These are phyloP conservation scores for Camelina laxa DNA, from an alignment of 345 rosid species.

Conservation along the genomic window DNA sequence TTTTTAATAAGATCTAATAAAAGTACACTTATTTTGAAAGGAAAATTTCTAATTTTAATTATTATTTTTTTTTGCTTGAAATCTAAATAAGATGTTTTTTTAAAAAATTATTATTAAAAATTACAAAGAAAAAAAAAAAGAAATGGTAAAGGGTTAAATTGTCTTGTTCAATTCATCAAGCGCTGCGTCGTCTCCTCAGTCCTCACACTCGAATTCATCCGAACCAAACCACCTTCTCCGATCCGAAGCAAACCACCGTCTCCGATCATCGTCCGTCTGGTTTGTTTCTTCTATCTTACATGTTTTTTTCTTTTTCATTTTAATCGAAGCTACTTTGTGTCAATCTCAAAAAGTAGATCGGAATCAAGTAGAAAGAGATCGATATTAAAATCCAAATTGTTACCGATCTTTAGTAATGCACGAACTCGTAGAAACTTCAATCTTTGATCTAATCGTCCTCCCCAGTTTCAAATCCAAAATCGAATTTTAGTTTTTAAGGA, in stretches of 20 bases:
- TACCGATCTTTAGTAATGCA: neutral
- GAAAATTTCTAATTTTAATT: too few species aligned
- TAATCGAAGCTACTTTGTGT: constrained; percentile 1
- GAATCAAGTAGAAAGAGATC: neutral
- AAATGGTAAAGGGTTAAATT: neutral
- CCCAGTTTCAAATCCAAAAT: neutral
- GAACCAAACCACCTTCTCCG: constrained; percentile 6
- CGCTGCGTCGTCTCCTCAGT: neutral
- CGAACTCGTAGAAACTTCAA: neutral
- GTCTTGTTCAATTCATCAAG: neutral
- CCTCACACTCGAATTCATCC: neutral
- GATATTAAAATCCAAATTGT: neutral
- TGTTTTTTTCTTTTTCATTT: neutral
- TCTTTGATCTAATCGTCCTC: neutral
- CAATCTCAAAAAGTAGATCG: constrained; percentile 8
- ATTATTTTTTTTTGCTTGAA: neutral
- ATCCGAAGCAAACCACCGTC: constrained; percentile 11
- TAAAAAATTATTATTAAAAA: neutral
- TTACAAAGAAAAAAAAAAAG: neutral
- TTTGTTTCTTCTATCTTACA: neutral
- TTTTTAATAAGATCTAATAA: too few species aligned
- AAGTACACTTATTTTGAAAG: too few species aligned
- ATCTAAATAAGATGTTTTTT: too few species aligned
- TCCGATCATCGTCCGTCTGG: constrained; percentile 22
- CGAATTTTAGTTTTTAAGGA: constrained; percentile 2